These are phyloP conservation scores for Colletotrichum falcatum DNA, from an alignment of 2,329 filamentous ascomycete species.

Conservation along the genomic window DNA sequence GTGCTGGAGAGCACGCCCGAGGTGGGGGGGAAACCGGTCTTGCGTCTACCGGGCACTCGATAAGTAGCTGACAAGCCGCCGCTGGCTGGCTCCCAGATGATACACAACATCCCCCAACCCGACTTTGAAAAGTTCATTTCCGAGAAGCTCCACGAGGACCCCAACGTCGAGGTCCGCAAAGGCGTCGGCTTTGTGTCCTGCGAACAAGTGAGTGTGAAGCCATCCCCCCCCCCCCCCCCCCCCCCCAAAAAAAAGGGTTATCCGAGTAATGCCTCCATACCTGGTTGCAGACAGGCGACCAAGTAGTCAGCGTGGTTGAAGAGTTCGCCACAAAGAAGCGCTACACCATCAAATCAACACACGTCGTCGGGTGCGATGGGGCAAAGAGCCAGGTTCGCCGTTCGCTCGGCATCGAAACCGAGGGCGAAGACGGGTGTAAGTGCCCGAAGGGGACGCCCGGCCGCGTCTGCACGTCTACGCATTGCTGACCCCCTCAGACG, in stretches of 20 bases:
- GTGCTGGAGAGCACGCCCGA: slow-evolving; percentile 39
- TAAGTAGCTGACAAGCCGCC: background rate
- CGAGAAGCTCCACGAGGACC: slow-evolving; percentile 43
- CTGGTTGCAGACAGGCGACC: slow-evolving; percentile 41
- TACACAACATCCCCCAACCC: slow-evolving; percentile 57
- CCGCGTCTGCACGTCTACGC: too few relatives aligned
- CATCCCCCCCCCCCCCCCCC: too few relatives aligned
- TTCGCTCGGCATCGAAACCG: slow-evolving; percentile 50
- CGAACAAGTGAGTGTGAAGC: slow-evolving; percentile 45
- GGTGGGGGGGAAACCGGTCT: too few relatives aligned
- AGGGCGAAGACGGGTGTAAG: slow-evolving; percentile 57
- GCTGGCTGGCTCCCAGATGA: slow-evolving; percentile 47
- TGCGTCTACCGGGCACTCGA: fast-evolving
- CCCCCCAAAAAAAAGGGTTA: background rate
- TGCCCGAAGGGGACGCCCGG: background rate
- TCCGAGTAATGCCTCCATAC: too few relatives aligned
- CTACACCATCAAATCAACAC: slow-evolving; percentile 48
- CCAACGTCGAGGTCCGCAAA: slow-evolving; percentile 48
- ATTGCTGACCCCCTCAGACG: slow-evolving; percentile 47
- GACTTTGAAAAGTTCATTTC: slow-evolving; percentile 50
- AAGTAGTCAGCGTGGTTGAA: slow-evolving; percentile 48
- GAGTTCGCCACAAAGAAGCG: slow-evolving; percentile 44
- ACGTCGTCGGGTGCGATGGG: slow-evolving; percentile 54
- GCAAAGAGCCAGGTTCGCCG: slow-evolving; percentile 49
- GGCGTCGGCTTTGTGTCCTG: slow-evolving; percentile 50